Evolutionary conservation across 257 asterid genomes (phyloP).

Genomic region (Solanum pimpinellifolium): DNA sequence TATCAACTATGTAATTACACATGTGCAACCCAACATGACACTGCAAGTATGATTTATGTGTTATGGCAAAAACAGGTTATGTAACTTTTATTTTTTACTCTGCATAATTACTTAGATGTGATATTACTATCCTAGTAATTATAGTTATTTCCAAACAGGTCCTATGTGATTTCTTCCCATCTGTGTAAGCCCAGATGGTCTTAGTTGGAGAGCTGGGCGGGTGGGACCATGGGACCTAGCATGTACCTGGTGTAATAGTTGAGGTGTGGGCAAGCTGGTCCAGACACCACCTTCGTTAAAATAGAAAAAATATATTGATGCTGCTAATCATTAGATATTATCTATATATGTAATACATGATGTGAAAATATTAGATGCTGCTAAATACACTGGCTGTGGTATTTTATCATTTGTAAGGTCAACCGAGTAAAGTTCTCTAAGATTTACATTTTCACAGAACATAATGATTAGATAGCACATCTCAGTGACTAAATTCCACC

Average conservation of each 20-base stretch:
- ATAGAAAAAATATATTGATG: background rate
- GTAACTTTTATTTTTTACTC: background rate
- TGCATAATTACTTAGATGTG: background rate
- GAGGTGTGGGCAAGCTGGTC: background rate
- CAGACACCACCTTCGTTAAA: background rate
- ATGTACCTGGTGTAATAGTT: background rate
- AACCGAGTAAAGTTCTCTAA: background rate
- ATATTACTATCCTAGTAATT: background rate
- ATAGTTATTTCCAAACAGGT: background rate
- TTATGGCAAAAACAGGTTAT: background rate
- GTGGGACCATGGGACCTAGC: background rate
- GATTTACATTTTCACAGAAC: background rate
- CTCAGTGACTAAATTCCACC: background rate
- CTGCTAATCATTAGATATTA: background rate
- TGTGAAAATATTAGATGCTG: background rate
- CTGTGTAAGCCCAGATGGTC: background rate
- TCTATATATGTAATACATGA: background rate
- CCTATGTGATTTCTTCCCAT: background rate
- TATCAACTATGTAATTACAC: background rate
- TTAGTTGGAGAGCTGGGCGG: background rate
- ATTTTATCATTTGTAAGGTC: background rate
- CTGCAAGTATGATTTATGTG: background rate
- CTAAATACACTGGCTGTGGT: background rate
- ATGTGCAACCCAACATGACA: background rate
- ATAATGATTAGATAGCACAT: background rate